These are phyloP conservation scores for Quercus cerris DNA, from an alignment of 306 rosid species.

Conservation along the genomic window DNA sequence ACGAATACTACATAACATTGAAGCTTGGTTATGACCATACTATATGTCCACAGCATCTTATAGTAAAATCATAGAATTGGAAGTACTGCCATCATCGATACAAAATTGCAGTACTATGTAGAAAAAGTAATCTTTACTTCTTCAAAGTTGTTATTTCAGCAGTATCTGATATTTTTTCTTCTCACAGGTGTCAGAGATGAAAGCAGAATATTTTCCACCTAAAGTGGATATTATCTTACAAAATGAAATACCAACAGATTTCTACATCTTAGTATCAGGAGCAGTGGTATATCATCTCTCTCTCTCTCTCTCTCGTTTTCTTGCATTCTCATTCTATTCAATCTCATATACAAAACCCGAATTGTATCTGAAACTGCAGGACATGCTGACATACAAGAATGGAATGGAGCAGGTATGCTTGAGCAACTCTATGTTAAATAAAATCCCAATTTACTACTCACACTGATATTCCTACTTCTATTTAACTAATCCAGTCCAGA, in stretches of 20 bases:
- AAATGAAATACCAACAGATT: conserved; percentile 78
- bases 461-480: neutral
- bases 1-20: neutral
- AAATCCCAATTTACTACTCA: conserved; percentile 2
- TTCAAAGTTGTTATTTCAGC: conserved; percentile 1
- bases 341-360: conserved; percentile 16
- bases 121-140: neutral
- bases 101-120: neutral
- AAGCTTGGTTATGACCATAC: neutral
- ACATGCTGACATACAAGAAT: conserved; percentile 54
- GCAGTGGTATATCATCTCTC: conserved; percentile 54
- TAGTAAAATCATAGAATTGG: neutral
- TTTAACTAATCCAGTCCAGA: neutral
- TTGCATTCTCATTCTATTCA: conserved; percentile 6
- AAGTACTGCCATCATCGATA: neutral
- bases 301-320: conserved; percentile 12
- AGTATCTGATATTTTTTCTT: conserved; percentile 10
- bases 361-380: conserved; percentile 55
- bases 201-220: conserved; percentile 84
- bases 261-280: conserved; percentile 77
- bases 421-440: conserved; percentile 11
- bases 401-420: conserved; percentile 74
- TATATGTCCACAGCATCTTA: neutral
- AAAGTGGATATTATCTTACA: conserved; percentile 78
- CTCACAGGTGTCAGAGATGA: conserved; percentile 72